These are phyloP conservation scores for Sporothrix humicola DNA, from an alignment of 2,329 filamentous ascomycete species.

Conservation along the genomic window DNA sequence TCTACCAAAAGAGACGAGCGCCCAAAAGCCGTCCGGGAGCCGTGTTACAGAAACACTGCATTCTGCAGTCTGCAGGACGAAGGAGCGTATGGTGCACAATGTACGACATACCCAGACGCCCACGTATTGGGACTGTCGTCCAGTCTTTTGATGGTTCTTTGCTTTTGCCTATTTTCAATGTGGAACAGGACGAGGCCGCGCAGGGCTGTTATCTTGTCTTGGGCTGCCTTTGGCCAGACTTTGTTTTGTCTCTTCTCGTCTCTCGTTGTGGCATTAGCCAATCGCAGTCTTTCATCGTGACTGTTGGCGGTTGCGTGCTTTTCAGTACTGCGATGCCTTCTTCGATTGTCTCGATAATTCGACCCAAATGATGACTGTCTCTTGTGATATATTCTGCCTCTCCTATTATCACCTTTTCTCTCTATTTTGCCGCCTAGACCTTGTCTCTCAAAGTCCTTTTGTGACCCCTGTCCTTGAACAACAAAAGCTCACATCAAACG, in stretches of 20 bases:
- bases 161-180: slow-evolving; percentile 34
- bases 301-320: slow-evolving; percentile 3
- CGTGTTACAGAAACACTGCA: slow-evolving; percentile 28
- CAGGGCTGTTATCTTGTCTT: not conserved
- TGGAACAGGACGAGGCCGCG: slow-evolving; percentile 33
- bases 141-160: not conserved
- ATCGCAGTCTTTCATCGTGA: not conserved
- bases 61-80: not conserved
- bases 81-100: not conserved
- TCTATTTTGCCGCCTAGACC: slow-evolving; percentile 8
- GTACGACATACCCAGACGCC: not conserved
- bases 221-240: not conserved
- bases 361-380: not conserved
- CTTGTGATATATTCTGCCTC: not conserved
- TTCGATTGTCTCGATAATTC: not conserved
- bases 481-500: slow-evolving; percentile 19
- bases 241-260: not conserved
- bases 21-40: slow-evolving; percentile 1
- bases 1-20: not conserved
- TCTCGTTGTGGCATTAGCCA: not conserved
- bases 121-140: not conserved
- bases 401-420: no score
- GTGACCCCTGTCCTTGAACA: slow-evolving; percentile 16
- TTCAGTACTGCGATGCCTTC: not conserved
- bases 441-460: not conserved